Evolutionary conservation across 331 rosid species (phyloP), one percentile per base, ranked within the genome.

Genomic region (Rhamnella rubrinervis): DNA sequence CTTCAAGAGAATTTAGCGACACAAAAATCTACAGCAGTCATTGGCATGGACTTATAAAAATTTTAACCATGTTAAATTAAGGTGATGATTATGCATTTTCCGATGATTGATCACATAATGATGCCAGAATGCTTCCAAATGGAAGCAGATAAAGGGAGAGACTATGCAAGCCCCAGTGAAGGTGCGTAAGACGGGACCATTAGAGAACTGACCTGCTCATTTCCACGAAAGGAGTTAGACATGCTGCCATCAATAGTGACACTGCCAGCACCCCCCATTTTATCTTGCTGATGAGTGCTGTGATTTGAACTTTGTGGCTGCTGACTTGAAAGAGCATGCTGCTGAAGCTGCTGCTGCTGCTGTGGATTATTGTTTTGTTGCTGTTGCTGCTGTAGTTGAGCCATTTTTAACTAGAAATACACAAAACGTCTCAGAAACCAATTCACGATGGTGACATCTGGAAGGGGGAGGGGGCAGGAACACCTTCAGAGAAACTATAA

Each of bases 191-290:
- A 39, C 46, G 63, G 68, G 61, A 63, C 77, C 61, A 71, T 59
- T 37, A 69, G 68, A 71, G 79, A 84, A 85, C 96, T 61, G 85
- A 95, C 99, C 96, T 95, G 99, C 50, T 95, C 99, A 82, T 87
- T 95, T 85, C 96, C 98, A 64, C 99, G 90, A 66, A 89, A 95
- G 53, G 97, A 89, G 76, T 91, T 95, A 25, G 99, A 86, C 88
- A 95, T 85, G 83, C 93, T 85, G 56, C 96, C 96, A 57, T 95
- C 97, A 80, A 89, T 81, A 46, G 84, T 84, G 70, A 85, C 90
- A 66, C 92, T 87, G 56, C 89, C 97, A 74, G 85, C 88, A 73
- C 88, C 92, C 55, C 87, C 96, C 68, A 85, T 85, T 77, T 91
- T 95, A 79, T 95, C 99, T 85, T 89, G 98, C 72, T 82, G 99